These are phyloP conservation scores for Pseudophaeomoniella oleicola DNA, from an alignment of 2,329 filamentous ascomycete species.

Conservation along the genomic window DNA sequence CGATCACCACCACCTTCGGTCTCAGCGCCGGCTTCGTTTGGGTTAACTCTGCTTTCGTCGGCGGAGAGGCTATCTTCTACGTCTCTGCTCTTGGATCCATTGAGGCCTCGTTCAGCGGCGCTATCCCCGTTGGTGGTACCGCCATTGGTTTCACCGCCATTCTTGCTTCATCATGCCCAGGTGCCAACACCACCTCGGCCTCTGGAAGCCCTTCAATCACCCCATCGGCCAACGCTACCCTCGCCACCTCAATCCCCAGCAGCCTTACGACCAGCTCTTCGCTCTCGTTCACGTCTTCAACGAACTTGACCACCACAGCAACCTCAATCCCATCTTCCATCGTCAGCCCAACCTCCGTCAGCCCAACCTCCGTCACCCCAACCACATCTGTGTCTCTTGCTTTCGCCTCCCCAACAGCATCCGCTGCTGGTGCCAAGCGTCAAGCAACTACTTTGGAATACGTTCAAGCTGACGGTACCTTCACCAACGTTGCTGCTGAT, in stretches of 20 bases:
- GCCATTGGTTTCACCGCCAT: neutral
- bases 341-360: neutral
- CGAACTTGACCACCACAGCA: neutral
- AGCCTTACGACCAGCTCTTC: neutral
- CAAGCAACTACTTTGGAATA: neutral
- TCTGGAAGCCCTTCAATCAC: neutral
- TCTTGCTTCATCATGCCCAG: neutral
- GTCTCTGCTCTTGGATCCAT: neutral
- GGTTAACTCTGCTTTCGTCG: neutral
- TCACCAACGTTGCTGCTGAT: neutral
- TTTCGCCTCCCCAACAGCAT: neutral
- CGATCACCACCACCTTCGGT: neutral
- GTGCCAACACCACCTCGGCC: neutral
- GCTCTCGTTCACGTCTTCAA: neutral
- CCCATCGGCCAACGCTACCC: neutral
- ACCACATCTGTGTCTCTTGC: neutral
- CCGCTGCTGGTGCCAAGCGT: neutral
- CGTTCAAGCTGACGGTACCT: neutral
- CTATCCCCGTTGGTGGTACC: neutral
- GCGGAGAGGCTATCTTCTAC: neutral
- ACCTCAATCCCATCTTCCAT: neutral
- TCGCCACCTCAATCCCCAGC: no score
- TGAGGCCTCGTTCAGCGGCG: neutral
- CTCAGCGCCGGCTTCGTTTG: neutral
- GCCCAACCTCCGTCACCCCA: neutral